phyloP scores from a whole-genome alignment of 345 rosid species.

The Theobroma cacao region DNA sequence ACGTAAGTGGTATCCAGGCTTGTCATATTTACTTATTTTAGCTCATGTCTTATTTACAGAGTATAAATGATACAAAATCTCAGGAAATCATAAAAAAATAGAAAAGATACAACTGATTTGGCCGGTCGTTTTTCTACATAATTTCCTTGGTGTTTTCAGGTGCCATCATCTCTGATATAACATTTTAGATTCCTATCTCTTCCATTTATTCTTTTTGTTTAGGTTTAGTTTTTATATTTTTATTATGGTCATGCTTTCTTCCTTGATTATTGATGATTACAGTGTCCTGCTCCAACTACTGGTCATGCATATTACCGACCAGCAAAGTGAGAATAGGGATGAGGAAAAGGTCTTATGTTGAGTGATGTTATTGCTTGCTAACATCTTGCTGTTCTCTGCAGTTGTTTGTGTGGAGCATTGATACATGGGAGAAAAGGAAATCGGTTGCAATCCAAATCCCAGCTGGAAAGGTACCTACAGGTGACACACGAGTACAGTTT shows the following conservation, averaged over 20 bases:
- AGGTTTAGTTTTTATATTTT: background rate
- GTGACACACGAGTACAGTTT: slow-evolving; percentile 79
- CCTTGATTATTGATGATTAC: background rate
- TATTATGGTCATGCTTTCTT: background rate
- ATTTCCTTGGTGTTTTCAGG: background rate
- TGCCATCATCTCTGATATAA: background rate
- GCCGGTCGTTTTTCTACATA: background rate
- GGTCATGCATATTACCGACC: background rate
- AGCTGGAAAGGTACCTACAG: slow-evolving; percentile 56
- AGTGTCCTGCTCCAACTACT: background rate
- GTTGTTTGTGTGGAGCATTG: slow-evolving; percentile 83
- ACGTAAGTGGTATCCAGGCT: slow-evolving; percentile 40
- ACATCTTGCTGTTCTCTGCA: slow-evolving; percentile 17
- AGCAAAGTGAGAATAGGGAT: background rate
- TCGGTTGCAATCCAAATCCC: slow-evolving; percentile 58
- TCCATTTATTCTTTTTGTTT: background rate
- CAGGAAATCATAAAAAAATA: background rate
- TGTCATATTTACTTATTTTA: background rate
- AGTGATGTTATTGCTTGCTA: background rate
- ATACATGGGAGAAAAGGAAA: slow-evolving; percentile 88
- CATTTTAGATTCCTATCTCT: background rate
- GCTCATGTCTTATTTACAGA: background rate
- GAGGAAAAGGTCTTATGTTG: background rate
- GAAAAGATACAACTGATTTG: background rate
- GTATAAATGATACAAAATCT: background rate